Evolutionary conservation across 2,329 filamentous ascomycete genomes (phyloP), one percentile per base, ranked within the genome.

Genomic region (Corinectria fuckeliana): DNA sequence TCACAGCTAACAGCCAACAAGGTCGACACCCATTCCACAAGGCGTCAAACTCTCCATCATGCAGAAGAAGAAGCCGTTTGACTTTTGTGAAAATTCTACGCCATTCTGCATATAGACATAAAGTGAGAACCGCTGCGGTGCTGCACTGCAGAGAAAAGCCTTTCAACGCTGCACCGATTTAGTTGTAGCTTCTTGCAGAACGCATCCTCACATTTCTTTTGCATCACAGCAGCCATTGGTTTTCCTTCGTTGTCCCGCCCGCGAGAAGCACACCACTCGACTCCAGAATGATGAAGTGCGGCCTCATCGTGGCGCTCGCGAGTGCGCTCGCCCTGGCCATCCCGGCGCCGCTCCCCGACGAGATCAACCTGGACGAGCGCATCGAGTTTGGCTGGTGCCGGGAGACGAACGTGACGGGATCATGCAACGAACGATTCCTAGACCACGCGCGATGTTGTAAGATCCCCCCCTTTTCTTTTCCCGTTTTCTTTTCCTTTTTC

Each of bases 321-420:
- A n/a, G 42, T 18, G 42, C 11, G 8, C 28, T 50, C 23, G n/a
- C 21, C 23, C 26, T 23, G 10, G 28, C 21, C 3, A 11, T 9
- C 4, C 25, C 25, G 32, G 21, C 32, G 16, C n/a, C 7, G 20
- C 41, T 14, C n/a, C 10, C 54, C 42, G 5, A 39, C 6, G 14
- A 50, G 32, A 58, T 64, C 16, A 30, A 61, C 49, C n/a, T 53
- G 9, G 26, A 59, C 21, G 14, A 45, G 14, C 47, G 20, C 7
- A 61, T 63, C 50, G 44, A 25, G 5, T 65, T 65, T 34, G 34
- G 26, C 5, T 63, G 56, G 56, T 65, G 62, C n/a, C 49, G 60
- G 10, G 41, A 57, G 28, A 21, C 32, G 18, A 55, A 57, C 30
- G n/a, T 18, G 20, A 36, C 30, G 3, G 11, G 30, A 8, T 44